phyloP scores from a whole-genome alignment of 164 flowering plant species.

The Amborella trichopoda region DNA sequence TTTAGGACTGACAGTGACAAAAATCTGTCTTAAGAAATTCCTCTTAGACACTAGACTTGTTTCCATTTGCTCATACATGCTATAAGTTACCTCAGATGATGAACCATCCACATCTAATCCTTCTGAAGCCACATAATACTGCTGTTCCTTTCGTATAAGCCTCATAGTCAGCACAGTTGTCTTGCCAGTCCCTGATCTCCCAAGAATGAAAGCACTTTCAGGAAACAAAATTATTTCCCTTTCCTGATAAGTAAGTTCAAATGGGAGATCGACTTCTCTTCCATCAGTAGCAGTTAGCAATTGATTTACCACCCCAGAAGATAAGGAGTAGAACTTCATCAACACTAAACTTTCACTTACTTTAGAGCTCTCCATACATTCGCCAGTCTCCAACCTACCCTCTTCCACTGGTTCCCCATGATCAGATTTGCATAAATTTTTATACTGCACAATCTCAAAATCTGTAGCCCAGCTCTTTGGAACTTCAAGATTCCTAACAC shows the following conservation, averaged over 20 bases:
- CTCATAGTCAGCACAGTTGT: constrained; percentile 76
- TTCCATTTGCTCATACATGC: constrained; percentile 1
- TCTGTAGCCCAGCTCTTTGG: constrained; percentile 43
- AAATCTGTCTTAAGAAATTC: constrained; percentile 45
- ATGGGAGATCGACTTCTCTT: constrained; percentile 63
- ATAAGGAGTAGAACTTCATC: constrained; percentile 77
- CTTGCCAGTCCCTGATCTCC: constrained; percentile 88
- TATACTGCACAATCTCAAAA: constrained; percentile 22
- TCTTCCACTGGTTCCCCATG: constrained; percentile 6
- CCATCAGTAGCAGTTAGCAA: constrained; percentile 49
- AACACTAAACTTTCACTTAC: constrained; percentile 60
- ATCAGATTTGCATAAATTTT: constrained; percentile 7
- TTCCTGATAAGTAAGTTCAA: constrained; percentile 66
- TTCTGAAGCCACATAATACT: constrained; percentile 20
- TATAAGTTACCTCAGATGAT: neutral
- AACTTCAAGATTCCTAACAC: constrained; percentile 42
- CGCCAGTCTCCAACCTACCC: constrained; percentile 15
- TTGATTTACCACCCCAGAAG: constrained; percentile 42
- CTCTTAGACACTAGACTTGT: constrained; percentile 4
- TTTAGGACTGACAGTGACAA: constrained; percentile 75
- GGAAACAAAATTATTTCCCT: constrained; percentile 38
- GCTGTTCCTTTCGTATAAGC: constrained; percentile 39
- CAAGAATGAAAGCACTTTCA: constrained; percentile 51
- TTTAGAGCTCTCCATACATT: constrained; percentile 50
- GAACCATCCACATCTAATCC: constrained; percentile 13